phyloP scores from a whole-genome alignment of 257 asterid genomes.

The Capsicum rhomboideum region DNA sequence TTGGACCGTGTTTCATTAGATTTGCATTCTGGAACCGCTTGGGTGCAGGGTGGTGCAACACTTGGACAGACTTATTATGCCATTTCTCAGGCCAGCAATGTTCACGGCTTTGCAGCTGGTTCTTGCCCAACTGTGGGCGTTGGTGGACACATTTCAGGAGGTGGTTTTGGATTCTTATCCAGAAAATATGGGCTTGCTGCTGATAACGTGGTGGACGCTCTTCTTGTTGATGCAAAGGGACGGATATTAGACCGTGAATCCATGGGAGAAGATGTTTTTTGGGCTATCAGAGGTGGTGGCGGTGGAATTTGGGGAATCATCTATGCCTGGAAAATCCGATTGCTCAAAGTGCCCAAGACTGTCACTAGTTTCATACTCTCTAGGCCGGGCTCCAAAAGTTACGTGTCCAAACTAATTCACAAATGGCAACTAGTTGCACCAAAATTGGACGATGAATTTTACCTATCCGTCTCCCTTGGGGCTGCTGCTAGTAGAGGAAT shows the following conservation, averaged over 20 bases:
- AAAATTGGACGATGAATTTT: conserved; percentile 27
- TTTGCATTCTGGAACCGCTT: conserved; percentile 20
- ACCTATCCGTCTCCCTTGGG: conserved; percentile 48
- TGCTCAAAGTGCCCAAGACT: conserved; percentile 26
- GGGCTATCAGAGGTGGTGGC: conserved; percentile 93
- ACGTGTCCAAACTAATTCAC: conserved; percentile 21
- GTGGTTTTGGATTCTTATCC: conserved; percentile 63
- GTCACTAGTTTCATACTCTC: conserved; percentile 41
- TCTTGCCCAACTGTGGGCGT: conserved; percentile 81
- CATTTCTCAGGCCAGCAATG: conserved; percentile 28
- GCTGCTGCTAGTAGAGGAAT: conserved; percentile 27
- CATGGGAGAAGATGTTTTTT: conserved; percentile 78
- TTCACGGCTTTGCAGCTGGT: conserved; percentile 57
- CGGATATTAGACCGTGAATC: conserved; percentile 37
- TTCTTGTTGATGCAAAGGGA: conserved; percentile 50
- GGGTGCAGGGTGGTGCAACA: conserved; percentile 80
- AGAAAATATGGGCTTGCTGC: conserved; percentile 74
- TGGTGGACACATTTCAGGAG: conserved; percentile 67
- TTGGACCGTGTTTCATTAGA: conserved; percentile 35
- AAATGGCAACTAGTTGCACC: conserved; percentile 66
- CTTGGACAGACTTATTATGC: conserved; percentile 54
- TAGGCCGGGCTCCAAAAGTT: conserved; percentile 24
- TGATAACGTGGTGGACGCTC: conserved; percentile 63
- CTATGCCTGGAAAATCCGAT: conserved; percentile 60
- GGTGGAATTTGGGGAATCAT: conserved; percentile 67